Percentiles rank a stretch among this genome's conserved stretches.
Conservation (phyloP, 1,139 yeast genomes). For the Yamadazyma sp. region DNA sequence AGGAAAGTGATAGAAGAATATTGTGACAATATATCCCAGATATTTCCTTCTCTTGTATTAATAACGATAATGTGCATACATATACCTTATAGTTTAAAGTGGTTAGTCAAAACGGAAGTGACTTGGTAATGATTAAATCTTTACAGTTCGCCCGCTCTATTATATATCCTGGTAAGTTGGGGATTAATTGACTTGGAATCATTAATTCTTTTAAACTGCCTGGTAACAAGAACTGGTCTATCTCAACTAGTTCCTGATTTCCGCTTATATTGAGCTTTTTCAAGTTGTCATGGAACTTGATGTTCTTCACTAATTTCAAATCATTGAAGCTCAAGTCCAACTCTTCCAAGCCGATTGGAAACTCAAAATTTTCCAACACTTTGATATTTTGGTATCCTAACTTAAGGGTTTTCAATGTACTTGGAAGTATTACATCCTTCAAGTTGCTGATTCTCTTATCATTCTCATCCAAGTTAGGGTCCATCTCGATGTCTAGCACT, state of each 20-base stretch:
- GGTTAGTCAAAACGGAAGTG: slow-evolving; percentile 21
- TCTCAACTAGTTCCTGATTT: slow-evolving; percentile 38
- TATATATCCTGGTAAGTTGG: slow-evolving; percentile 38
- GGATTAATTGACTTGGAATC: slow-evolving; percentile 36
- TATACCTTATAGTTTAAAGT: background rate
- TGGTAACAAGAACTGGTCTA: slow-evolving; percentile 41
- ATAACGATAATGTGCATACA: slow-evolving; percentile 11
- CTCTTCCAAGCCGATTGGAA: slow-evolving; percentile 33
- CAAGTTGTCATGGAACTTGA: slow-evolving; percentile 37
- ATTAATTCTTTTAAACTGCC: slow-evolving; percentile 37
- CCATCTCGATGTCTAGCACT: slow-evolving; percentile 44
- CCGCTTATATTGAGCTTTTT: slow-evolving; percentile 43
- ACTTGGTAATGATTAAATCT: slow-evolving; percentile 30
- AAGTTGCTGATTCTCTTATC: slow-evolving; percentile 45
- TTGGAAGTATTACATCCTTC: slow-evolving; percentile 44
- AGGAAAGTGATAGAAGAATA: background rate
- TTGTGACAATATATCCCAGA: background rate
- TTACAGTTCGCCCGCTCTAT: slow-evolving; percentile 43
- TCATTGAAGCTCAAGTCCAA: slow-evolving; percentile 44
- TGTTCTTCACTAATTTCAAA: slow-evolving; percentile 35
- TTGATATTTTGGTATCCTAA: slow-evolving; percentile 44
- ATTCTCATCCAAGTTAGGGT: slow-evolving; percentile 41
- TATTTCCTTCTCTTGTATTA: slow-evolving; percentile 7
- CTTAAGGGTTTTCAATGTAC: slow-evolving; percentile 33
- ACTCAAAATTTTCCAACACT: slow-evolving; percentile 39